These are phyloP conservation scores for Erythrophleum ivorense DNA, from an alignment of 331 rosid species.

Conservation along the genomic window DNA sequence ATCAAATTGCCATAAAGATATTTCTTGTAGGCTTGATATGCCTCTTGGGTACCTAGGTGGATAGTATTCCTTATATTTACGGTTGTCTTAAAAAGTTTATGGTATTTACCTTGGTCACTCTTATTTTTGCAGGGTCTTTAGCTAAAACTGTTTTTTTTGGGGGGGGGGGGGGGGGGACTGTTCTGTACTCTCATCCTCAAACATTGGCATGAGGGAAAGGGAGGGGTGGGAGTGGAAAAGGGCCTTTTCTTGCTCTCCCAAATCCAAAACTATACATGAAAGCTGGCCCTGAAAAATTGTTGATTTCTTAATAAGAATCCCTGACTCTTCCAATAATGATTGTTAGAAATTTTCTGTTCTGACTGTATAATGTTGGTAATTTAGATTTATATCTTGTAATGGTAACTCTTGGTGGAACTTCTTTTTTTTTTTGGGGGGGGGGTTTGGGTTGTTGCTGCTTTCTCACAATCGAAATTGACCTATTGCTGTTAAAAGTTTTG, in stretches of 20 bases:
- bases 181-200: background rate
- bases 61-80: background rate
- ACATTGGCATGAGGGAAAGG: background rate
- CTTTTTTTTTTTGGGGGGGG: background rate
- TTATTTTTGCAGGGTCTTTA: background rate
- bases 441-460: background rate
- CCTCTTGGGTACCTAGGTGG: background rate
- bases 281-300: background rate
- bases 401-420: background rate
- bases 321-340: background rate
- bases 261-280: background rate
- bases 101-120: background rate
- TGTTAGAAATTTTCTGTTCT: background rate
- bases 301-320: background rate
- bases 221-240: background rate
- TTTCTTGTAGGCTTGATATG: background rate
- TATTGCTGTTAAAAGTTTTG: conserved; percentile 8
- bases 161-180: too few relatives aligned
- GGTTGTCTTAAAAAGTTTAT: background rate
- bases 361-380: background rate
- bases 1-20: background rate
- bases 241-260: background rate
- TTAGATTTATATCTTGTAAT: conserved; percentile 3
- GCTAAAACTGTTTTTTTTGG: background rate
- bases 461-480: background rate